Percentiles rank a stretch among this genome's conserved stretches.
These are phyloP conservation scores for Backusella morwellensis DNA, from an alignment of 192 early-diverging fungal species.

Conservation along the genomic window DNA sequence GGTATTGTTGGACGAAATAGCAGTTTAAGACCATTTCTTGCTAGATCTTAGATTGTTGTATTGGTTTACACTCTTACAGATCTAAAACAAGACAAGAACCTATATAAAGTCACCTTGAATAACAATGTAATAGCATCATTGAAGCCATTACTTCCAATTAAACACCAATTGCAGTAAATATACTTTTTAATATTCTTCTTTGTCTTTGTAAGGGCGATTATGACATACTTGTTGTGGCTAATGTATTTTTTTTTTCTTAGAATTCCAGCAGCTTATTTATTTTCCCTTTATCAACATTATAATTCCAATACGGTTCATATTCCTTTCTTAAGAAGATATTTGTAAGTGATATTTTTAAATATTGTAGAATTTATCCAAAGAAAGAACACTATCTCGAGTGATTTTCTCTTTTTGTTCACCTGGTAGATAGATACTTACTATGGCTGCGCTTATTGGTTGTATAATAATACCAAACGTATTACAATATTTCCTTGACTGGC, in stretches of 20 bases:
- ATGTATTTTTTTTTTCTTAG: neutral
- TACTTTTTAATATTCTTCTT: neutral
- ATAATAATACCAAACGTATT: neutral
- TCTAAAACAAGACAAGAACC: neutral
- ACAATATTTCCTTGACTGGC: slow-evolving; percentile 6
- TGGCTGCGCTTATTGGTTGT: neutral
- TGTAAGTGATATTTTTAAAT: neutral
- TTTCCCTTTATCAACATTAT: neutral
- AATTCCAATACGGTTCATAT: neutral
- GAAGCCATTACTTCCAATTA: neutral
- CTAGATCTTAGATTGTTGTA: neutral
- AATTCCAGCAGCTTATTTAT: neutral
- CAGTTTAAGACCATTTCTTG: neutral
- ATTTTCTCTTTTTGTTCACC: neutral
- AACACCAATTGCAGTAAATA: neutral
- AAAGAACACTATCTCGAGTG: neutral
- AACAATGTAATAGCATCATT: neutral
- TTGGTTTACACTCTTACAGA: neutral
- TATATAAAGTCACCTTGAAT: neutral
- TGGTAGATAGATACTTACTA: neutral
- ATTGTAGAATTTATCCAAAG: neutral
- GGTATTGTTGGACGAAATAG: neutral
- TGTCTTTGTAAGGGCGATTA: neutral
- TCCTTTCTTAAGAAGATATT: neutral
- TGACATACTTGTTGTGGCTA: slow-evolving; percentile 4